Evolutionary conservation across 371 early-diverging fungal species (phyloP), one percentile per base, ranked within the genome.

Genomic region (Mortierella sp.): DNA sequence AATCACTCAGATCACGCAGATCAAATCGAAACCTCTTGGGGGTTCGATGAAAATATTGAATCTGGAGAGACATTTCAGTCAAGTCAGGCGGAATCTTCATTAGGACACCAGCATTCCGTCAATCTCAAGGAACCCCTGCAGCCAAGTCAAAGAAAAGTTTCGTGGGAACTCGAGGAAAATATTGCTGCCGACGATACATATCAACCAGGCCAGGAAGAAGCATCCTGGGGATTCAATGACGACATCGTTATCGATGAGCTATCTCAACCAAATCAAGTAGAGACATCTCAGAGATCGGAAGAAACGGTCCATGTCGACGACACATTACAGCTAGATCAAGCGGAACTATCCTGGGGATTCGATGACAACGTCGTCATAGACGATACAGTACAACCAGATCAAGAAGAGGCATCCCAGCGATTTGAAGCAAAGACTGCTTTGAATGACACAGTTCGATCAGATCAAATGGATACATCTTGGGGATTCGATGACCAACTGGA

Each of bases 201-300:
- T 10, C 40, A 37, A 13, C 40, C 8, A 13, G 40, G 13, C 13
- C 40, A 37, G 13, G 40, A 13, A 8, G 13, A 37, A 10, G 2
- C n/a, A n/a, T n/a, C 40, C 40, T 55, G 69, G 65, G 64, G 51
- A 8, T 61, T 68, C 23, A 69, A 75, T 26, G 66, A 65, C 10
- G 28, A 29, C 2, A 60, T 56, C 37, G 42, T 31, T 13, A 19
- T 69, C 34, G 65, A 64, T 12, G 61, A 61, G 2, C 28, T 32
- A 2, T 2, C 40, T 2, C 61, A 64, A 34, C 4, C 26, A 0
- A 57, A 47, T 15, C 57, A 51, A 32, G 9, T 49, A 17, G 66
- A 61, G 26, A 12, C 40, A 1, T 47, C 70, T 1, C 58, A 58
- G 67, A 68, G 63, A 2, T 62, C 63, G 8, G 73, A 67, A 23